Evolutionary conservation across 2,329 filamentous ascomycete species (phyloP).

Genomic region (Diaporthe australafricana): DNA sequence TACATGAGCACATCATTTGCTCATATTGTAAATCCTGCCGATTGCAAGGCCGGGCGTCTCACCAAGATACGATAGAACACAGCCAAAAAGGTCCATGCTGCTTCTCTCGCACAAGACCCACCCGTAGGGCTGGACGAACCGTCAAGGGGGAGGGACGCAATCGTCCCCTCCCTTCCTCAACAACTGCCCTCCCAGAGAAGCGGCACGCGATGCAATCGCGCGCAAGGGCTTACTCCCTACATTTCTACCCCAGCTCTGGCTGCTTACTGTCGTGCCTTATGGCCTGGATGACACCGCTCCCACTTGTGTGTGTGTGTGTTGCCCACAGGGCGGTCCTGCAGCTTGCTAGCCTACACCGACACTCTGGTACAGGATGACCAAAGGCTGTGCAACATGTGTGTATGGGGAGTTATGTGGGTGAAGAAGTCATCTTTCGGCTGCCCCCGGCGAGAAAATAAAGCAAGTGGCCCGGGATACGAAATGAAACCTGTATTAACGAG

Average conservation of each 20-base stretch:
- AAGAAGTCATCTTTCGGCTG: too few species aligned
- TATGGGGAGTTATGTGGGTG: not conserved
- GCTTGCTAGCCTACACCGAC: constrained; percentile 19
- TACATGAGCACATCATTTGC: not conserved
- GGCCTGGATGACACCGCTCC: constrained; percentile 13
- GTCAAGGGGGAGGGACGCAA: not conserved
- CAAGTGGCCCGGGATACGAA: too few species aligned
- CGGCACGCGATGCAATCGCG: not conserved
- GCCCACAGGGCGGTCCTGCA: constrained; percentile 4
- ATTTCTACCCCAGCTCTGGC: constrained; percentile 1
- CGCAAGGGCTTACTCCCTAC: constrained; percentile 6
- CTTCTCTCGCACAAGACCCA: constrained; percentile 3
- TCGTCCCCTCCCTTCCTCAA: not conserved
- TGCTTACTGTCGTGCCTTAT: constrained; percentile 6
- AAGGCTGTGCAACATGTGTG: constrained; percentile 7
- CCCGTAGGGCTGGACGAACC: constrained; percentile 20
- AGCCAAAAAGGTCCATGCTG: not conserved
- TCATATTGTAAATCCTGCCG: not conserved
- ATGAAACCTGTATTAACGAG: too few species aligned
- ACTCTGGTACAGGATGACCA: constrained; percentile 21
- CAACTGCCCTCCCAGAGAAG: not conserved
- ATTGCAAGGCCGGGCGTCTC: not conserved
- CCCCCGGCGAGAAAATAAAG: too few species aligned
- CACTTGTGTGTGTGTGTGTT: too few species aligned
- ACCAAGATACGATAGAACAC: not conserved